Base-by-base conservation (phyloP, 495 filamentous ascomycete genomes). In the Cenococcum geophilum region DNA sequence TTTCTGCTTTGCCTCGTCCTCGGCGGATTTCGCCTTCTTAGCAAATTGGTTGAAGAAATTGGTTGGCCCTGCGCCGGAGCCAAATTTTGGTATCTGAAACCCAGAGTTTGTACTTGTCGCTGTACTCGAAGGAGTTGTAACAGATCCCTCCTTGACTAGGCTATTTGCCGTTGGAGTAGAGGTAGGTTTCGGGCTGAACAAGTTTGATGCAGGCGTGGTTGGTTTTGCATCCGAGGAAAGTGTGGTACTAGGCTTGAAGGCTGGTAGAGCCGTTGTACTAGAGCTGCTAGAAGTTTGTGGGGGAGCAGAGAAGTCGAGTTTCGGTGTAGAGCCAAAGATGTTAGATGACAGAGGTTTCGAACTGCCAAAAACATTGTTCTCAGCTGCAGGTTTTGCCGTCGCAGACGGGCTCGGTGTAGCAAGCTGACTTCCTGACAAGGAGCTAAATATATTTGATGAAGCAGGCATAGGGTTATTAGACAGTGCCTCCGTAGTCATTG, bases 11-110 rank as follows among this genome's bases (percentile, higher is more conserved):
- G 18, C 45, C 5, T 49, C 45, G 1, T 49, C 45, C 14, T 49
- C 45, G 14, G 45, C 45, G 22, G 18, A 20, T 22, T 16, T 18
- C 1, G 49, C 49, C 10, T 52, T 52, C 23, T 52, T 27, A 27
- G 49, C 49, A 23, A 52, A 52, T 27, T 52, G 49, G 9, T 27
- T 16, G 21, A 52, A 11, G 49, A 25, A 52, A 16, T 52, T 52
- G 25, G 22, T 8, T 16, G 18, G 21, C 25, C 20, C 18, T 20
- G 49, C 21, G 16, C 20, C 16, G 10, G 25, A 32, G 1, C 14
- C 21, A 23, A 52, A 22, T 32, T 27, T 27, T 23, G 49, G 49
- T 32, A 52, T 52, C 22, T 52, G 18, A 45, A 45, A 45, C 1
- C 12, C 11, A 18, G 27, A 32, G 27, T 32, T 32, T 2, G 6